Percentiles rank a stretch among this genome's conserved stretches.
Conservation (phyloP, 192 early-diverging fungal genomes). For the Backusella sp. region DNA sequence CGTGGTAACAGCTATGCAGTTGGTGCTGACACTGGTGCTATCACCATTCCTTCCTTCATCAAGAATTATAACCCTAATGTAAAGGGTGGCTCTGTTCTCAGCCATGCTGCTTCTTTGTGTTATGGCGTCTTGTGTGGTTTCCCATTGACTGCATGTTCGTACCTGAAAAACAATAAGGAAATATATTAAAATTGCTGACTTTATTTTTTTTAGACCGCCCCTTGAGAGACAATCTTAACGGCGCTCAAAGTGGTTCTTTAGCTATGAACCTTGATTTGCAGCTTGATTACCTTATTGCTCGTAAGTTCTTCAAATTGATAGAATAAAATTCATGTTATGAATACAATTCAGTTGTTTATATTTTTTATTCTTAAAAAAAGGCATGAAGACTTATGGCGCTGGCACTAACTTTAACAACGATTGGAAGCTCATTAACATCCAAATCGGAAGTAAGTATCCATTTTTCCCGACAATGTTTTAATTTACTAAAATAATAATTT, state of each 20-base stretch:
- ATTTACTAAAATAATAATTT: neutral
- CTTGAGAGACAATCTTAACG: slow-evolving; percentile 39
- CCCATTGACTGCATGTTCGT: slow-evolving; percentile 11
- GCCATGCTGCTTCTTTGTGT: slow-evolving; percentile 34
- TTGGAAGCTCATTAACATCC: slow-evolving; percentile 20
- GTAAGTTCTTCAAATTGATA: neutral
- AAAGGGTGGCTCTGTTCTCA: slow-evolving; percentile 39
- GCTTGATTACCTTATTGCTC: slow-evolving; percentile 40
- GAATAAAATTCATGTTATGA: neutral
- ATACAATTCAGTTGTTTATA: neutral
- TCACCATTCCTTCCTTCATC: slow-evolving; percentile 47
- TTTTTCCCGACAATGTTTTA: neutral
- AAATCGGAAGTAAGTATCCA: slow-evolving; percentile 23
- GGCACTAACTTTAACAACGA: neutral
- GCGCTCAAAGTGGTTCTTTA: slow-evolving; percentile 52
- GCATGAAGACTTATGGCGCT: slow-evolving; percentile 3
- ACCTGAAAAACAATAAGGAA: neutral
- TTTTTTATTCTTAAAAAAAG: neutral
- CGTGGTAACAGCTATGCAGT: slow-evolving; percentile 51
- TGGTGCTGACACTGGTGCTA: slow-evolving; percentile 48
- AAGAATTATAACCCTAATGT: slow-evolving; percentile 38
- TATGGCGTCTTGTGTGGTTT: slow-evolving; percentile 2
- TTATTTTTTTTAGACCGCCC: slow-evolving; percentile 16
- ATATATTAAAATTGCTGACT: neutral
- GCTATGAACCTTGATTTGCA: slow-evolving; percentile 41